Conservation (phyloP, 371 early-diverging fungal genomes). For the Zychaea mexicana region DNA sequence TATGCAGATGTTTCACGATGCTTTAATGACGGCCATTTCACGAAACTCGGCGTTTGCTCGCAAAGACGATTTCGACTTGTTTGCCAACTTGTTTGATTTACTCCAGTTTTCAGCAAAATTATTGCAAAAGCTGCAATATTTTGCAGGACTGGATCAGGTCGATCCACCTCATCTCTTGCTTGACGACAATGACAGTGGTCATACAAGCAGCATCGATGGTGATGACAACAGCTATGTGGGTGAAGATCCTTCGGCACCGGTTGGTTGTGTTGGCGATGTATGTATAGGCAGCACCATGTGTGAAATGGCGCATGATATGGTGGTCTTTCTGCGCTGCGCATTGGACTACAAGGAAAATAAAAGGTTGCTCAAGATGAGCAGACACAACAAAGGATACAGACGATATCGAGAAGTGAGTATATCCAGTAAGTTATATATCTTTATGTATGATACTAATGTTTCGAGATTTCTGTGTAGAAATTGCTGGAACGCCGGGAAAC, state of each 20-base stretch:
- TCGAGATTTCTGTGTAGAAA: slow-evolving; percentile 25
- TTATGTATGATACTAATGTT: too few relatives aligned
- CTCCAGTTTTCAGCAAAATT: slow-evolving; percentile 30
- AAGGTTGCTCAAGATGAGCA: slow-evolving; percentile 16
- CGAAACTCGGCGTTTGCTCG: slow-evolving; percentile 19
- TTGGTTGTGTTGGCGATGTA: slow-evolving; percentile 2
- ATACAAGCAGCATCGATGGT: too few relatives aligned
- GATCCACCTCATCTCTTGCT: background rate
- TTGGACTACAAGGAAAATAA: slow-evolving; percentile 38
- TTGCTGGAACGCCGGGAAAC: slow-evolving; percentile 35
- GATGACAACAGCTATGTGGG: too few relatives aligned
- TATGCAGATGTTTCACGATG: slow-evolving; percentile 36
- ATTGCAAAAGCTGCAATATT: slow-evolving; percentile 19
- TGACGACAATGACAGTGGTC: background rate
- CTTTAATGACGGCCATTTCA: slow-evolving; percentile 25
- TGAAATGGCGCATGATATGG: slow-evolving; percentile 27
- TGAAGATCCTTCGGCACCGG: background rate
- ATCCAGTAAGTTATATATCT: background rate
- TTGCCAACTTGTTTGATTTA: slow-evolving; percentile 31
- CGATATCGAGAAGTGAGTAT: slow-evolving; percentile 23
- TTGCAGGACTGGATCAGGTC: slow-evolving; percentile 13
- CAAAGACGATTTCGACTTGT: slow-evolving; percentile 24
- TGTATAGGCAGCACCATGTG: slow-evolving; percentile 28
- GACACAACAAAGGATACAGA: slow-evolving; percentile 25
- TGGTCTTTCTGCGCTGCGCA: slow-evolving; percentile 35